phyloP scores from a whole-genome alignment of 805 yeast genomes.

The Kregervanrija delftensis region DNA sequence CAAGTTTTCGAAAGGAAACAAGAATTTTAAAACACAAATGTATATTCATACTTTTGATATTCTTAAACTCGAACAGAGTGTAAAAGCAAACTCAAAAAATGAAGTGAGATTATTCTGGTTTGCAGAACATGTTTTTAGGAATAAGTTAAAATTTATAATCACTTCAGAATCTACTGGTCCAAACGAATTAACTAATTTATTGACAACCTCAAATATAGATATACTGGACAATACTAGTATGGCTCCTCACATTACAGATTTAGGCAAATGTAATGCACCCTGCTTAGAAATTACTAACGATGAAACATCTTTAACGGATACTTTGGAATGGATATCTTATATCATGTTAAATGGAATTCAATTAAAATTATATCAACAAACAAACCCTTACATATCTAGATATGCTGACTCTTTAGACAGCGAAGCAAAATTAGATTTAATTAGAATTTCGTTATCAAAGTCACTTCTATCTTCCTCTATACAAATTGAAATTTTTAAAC shows the following conservation, averaged over 20 bases:
- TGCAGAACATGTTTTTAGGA: constrained; percentile 16
- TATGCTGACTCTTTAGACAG: constrained; percentile 14
- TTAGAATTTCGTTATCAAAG: neutral
- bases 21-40: constrained; percentile 14
- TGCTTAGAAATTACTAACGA: constrained; percentile 12
- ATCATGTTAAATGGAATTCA: constrained; percentile 22
- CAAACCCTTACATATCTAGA: constrained; percentile 20
- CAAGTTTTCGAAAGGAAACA: constrained; percentile 19
- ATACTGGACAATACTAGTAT: neutral
- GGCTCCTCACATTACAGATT: neutral
- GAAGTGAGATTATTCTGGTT: constrained; percentile 26
- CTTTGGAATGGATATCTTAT: constrained; percentile 27
- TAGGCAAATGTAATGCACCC: constrained; percentile 16
- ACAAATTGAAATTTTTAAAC: neutral
- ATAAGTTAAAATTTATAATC: constrained; percentile 1
- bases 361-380: constrained; percentile 12
- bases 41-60: constrained; percentile 20
- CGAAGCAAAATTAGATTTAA: neutral
- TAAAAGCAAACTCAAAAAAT: constrained; percentile 13
- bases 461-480: neutral
- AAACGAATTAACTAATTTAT: neutral
- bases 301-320: constrained; percentile 16
- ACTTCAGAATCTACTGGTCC: constrained; percentile 1
- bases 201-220: neutral
- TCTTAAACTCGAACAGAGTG: constrained; percentile 3